Evolutionary conservation across 352 stramenopile species (phyloP), one percentile per base, ranked within the genome.

Genomic region (Pythium sp.): DNA sequence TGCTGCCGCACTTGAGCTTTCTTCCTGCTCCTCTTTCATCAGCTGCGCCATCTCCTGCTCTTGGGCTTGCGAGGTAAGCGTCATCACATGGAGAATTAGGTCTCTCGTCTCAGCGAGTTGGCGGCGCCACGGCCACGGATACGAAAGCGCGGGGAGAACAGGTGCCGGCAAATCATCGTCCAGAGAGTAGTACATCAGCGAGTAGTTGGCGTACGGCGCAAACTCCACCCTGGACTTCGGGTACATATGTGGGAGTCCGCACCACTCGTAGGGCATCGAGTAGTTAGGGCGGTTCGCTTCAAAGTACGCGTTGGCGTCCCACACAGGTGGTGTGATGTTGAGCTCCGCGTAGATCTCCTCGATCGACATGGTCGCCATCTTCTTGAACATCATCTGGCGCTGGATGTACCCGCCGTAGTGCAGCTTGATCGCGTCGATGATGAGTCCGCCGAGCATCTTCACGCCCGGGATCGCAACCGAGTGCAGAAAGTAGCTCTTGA

Each of bases 71-170:
- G 26, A 30, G 9, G 77, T 62, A 8, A 64, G 72, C 26, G 66
- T 47, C 64, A 82, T 70, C 9, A 81, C 56, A 15, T 77, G 72
- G 22, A 68, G 34, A 6, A 70, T 64, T 24, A 83, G 59, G 6
- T 68, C 64, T 55, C 77, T 70, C 28, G 64, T 59, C 26, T 76
- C 41, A 0, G 69, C 62, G 2, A 87, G 71, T 28, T 72, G 69
- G 6, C 43, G 59, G 54, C 71, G 72, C 79, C 79, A 87, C 15
- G 72, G 58, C 79, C 79, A 87, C 32, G 79, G 79, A 72, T 87
- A 87, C 15, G 73, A 77, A 51, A 73, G 67, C 5, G 77, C 77
- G 22, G 79, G 79, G 5, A 87, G 63, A 43, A 67, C 80, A 7
- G 75, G 62, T 38, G 62, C 36, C 6, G 77, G 71, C 9, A 87